These are phyloP conservation scores for Solanum paucissectum DNA, from an alignment of 257 asterid genomes.

Conservation along the genomic window DNA sequence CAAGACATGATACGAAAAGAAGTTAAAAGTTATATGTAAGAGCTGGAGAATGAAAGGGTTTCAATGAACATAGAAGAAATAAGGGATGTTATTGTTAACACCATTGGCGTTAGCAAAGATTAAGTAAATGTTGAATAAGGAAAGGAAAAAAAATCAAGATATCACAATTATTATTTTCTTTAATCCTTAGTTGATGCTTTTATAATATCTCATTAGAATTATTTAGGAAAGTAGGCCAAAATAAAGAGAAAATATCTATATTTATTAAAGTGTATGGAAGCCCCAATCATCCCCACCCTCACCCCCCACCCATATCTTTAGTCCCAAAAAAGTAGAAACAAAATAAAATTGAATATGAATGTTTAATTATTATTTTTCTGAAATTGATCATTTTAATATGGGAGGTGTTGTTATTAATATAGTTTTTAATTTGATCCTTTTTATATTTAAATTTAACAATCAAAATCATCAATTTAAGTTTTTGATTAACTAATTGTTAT, in stretches of 20 bases:
- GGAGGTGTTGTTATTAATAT: neutral
- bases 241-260: neutral
- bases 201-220: neutral
- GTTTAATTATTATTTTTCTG: too few relatives aligned
- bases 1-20: neutral
- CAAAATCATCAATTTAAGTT: too few relatives aligned
- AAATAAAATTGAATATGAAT: too few relatives aligned
- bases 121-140: neutral
- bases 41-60: neutral
- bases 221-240: neutral
- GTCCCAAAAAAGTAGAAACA: neutral
- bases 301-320: too few relatives aligned
- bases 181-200: neutral
- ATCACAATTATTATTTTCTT: too few relatives aligned
- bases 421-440: neutral
- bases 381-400: too few relatives aligned
- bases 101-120: neutral
- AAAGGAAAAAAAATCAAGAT: neutral
- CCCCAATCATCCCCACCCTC: neutral
- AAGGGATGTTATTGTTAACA: neutral
- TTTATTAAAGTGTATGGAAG: too few relatives aligned
- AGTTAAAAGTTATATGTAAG: neutral
- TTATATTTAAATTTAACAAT: too few relatives aligned
- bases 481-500: too few relatives aligned
- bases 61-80: neutral